Evolutionary conservation across 177 flowering plant species (phyloP), one percentile per base, ranked within the genome.

Genomic region (Tripterygium wilfordii): DNA sequence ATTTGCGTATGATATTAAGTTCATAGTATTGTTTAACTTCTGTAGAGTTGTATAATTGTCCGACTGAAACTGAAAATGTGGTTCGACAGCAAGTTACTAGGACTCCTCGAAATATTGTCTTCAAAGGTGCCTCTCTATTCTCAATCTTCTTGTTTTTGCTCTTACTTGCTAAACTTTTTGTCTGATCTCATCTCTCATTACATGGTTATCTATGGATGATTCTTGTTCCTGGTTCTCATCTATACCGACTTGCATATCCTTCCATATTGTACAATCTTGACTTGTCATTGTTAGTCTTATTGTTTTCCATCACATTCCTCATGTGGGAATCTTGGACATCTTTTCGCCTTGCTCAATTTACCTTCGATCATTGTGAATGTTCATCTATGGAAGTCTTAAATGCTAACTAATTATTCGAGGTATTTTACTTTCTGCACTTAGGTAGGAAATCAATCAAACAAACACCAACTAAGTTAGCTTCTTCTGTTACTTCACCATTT

Each of bases 401-500:
- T 22, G 26, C 2, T 29, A 27, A 14, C 29, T 30, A 12, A 53
- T 8, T 30, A 26, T 56, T 23, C 26, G 14, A 9, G 33, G 29
- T 5, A 19, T 5, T 37, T 18, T 52, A 12, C 12, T 52, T 61
- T 54, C n/a, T 24, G 23, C 47, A 26, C 44, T 23, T 56, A 75
- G 96, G 95, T 54, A 70, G 66, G 67, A 83, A 78, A 58, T 79
- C 95, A 20, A 66, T 28, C 53, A 70, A 81, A 41, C 63, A 54
- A 38, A 56, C 88, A 30, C 82, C 94, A 12, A 49, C 82, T 27
- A 91, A 88, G 63, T 24, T 76, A 50, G 62, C 92, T 23, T 69
- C 90, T 22, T 77, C 95, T 9, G 82, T 91, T 32, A 90, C 71
- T 10, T 83, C 78, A 66, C 98, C 98, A 27, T 91, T 91, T 69